Evolutionary conservation across 2,329 filamentous ascomycete species (phyloP).

Genomic region (Zymoseptoria tritici): DNA sequence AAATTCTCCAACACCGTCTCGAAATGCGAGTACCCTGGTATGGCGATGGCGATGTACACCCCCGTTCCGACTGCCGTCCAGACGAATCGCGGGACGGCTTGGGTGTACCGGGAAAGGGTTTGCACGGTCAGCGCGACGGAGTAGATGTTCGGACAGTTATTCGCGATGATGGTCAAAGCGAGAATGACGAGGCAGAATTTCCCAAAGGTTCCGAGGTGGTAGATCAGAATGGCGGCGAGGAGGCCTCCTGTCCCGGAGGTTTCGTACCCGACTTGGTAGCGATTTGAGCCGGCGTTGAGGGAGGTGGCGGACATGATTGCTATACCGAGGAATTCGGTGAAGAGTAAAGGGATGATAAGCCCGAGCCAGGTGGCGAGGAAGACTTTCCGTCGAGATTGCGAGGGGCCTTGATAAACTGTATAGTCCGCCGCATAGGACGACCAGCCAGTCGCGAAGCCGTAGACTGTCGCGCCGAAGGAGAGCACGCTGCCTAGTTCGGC

Average conservation of each 20-base stretch:
- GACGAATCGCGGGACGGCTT: slow-evolving; percentile 58
- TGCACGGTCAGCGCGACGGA: slow-evolving; percentile 60
- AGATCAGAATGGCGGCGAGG: slow-evolving; percentile 56
- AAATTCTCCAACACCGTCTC: slow-evolving; percentile 60
- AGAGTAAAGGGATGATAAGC: slow-evolving; percentile 62
- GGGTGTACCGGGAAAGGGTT: slow-evolving; percentile 52
- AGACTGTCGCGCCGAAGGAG: slow-evolving; percentile 59
- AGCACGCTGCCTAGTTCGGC: slow-evolving; percentile 56
- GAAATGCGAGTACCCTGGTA: slow-evolving; percentile 62
- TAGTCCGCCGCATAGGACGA: slow-evolving; percentile 69
- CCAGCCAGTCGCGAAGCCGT: slow-evolving; percentile 67
- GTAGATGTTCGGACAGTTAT: slow-evolving; percentile 50
- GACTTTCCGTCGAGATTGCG: slow-evolving; percentile 52
- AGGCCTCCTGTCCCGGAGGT: slow-evolving; percentile 58
- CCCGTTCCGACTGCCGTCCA: slow-evolving; percentile 58
- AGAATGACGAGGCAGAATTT: slow-evolving; percentile 55
- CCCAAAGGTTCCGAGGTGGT: slow-evolving; percentile 59
- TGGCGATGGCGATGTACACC: slow-evolving; percentile 60
- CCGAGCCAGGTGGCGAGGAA: slow-evolving; percentile 65
- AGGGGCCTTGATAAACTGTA: slow-evolving; percentile 66
- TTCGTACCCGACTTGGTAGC: slow-evolving; percentile 49
- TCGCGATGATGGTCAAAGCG: slow-evolving; percentile 38
- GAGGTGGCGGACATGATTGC: slow-evolving; percentile 60
- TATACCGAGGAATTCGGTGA: slow-evolving; percentile 66
- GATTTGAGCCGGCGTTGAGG: slow-evolving; percentile 46